Evolutionary conservation across 306 rosid genomes (phyloP), one percentile per base, ranked within the genome.

Genomic region (Glycine soja): DNA sequence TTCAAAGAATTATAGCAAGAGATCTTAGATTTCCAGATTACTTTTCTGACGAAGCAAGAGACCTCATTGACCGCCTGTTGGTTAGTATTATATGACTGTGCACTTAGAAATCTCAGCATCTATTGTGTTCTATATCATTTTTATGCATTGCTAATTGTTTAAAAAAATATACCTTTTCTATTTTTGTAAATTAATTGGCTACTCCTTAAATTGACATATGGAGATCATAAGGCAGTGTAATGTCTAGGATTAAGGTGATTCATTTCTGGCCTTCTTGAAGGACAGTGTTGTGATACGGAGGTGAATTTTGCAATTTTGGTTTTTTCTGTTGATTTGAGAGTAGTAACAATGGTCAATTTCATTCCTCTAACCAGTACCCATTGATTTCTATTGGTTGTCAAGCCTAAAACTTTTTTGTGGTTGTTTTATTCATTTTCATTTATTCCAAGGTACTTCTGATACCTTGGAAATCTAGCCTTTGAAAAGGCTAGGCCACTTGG

Each of bases 1-100:
- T 96, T 80, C 99, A 96, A 85, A 88, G 97, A 89, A 96, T 96
- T 75, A 90, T 96, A 73, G 99, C 99, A 64, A 86, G 99, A 73
- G 99, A 96, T 84, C 84, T 96, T 82, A 90, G 92, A 89, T 96
- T 92, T 87, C 99, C 98, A 13, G 92, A 92, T 85, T 84, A 89
- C 83, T 93, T 96, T 82, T 93, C 99, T 3, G 91, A 86, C 2
- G 89, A 93, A 89, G 93, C 99, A 57, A 93, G 88, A 87, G 98
- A 92, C 77, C 90, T 96, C 32, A 88, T 96, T 70, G 95, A 93
- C 83, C 89, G 90, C 50, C 85, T 96, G 67, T 84, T 96, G 98
- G 99, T 96, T 89, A 79, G 90, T 85, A 80, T 51, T 82, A 66
- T 64, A 43, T 48, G 45, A 76, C 53, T 32, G 30, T 74, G 57